Base-by-base conservation (phyloP, 768 basidiomycete species). In the Tricholoma saponaceum region DNA sequence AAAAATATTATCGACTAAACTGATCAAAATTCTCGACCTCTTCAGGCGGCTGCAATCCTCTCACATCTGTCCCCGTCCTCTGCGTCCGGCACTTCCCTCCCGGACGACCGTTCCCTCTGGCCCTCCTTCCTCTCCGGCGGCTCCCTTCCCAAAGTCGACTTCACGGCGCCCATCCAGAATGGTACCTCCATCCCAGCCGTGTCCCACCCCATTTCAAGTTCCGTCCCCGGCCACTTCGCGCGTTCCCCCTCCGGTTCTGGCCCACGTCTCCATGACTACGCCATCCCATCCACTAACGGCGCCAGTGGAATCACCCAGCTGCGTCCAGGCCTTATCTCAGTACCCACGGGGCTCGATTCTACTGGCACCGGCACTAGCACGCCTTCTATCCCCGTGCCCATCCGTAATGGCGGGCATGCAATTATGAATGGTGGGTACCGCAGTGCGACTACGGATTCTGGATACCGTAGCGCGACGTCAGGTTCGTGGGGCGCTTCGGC, bases 91-190 rank as follows among this genome's bases (percentile, higher is more conserved):
- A 79, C 81, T 9, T 92, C 92, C 6, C 78, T 99, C 2, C 97
- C 96, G 0, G 93, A 95, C 56, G 96, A 98, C 69, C 89, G 95
- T 60, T 91, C 90, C 1, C 82, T 95, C 47, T 98, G 96, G 92
- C 92, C 93, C 0, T 85, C 84, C 32, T 92, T 87, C 71, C 77
- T 92, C 28, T 87, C 87, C 1, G 87, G 87, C 7, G 89, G 89
- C 1, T 72, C 79, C 13, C 72, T 91, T 10, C 87, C 86, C 22
- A 80, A 77, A 41, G 83, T 80, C 12, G 73, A 76, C 14, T 60
- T 13, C 18, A 41, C 57, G 25, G 50, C 59, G 12, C 18, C 52
- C 47, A 53, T 58, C 44, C 54, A 54, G 54, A 51, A 58, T 60
- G 28, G 61, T 54, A 44, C 60, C 46, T 54, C 28, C 52, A 54